Evolutionary conservation across 495 filamentous ascomycete genomes (phyloP), one percentile per base, ranked within the genome.

Genomic region (Lindgomyces ingoldianus): DNA sequence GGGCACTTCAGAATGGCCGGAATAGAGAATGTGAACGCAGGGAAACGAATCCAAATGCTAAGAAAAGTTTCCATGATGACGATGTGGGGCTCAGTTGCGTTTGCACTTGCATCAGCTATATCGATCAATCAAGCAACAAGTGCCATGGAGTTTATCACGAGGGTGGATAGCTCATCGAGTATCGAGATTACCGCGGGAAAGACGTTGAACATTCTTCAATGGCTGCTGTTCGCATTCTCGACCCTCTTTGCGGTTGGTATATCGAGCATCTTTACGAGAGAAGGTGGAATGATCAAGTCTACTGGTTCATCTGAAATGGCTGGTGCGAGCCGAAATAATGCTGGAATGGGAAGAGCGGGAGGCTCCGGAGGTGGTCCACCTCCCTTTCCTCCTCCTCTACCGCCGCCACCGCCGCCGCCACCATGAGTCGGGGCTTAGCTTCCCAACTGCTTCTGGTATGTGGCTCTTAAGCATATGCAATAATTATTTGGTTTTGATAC

Each of bases 11-110:
- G 36, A 27, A 39, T 39, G 33, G 6, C 33, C 14, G n/a, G n/a
- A n/a, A 19, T n/a, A 54, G 21, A 19, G 19, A 54, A 54, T 19
- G 3, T 4, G 21, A 11, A 14, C 6, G 21, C 51, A 3, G 10
- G 10, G 8, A 54, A 54, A 22, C 51, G 51, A 27, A 30, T 6
- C 8, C 12, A 36, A 11, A 24, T 10, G 3, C 25, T 54, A 36
- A 2, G 51, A 54, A 24, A 54, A 39, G 51, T 27, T n/a, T 54
- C 51, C 8, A 14, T 54, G 30, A 54, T 27, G 18, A 54, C 51
- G 18, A 39, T 54, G 2, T 54, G 51, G 51, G 25, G 30, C 8
- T 54, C 51, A n/a, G 51, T 54, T 54, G 51, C 10, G 8, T 50
- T 50, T 26, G 47, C 21, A 6, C 26, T 50, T 3, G 47, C 47